phyloP scores from a whole-genome alignment of 768 basidiomycete species.

The Termitomyces sp. region DNA sequence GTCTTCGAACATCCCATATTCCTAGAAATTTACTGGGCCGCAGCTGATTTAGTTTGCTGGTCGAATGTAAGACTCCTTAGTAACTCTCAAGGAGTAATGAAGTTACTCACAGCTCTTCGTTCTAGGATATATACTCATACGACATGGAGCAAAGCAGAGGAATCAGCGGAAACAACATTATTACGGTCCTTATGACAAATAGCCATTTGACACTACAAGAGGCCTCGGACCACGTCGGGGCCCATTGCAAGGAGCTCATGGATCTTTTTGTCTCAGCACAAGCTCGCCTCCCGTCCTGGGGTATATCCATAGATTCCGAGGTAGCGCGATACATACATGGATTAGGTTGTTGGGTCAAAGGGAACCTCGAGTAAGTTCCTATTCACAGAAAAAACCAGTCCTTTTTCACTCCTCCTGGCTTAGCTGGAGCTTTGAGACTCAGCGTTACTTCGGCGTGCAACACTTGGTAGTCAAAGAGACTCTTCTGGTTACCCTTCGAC shows the following conservation, averaged over 20 bases:
- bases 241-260: slow-evolving; percentile 45
- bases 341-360: slow-evolving; percentile 55
- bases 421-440: slow-evolving; percentile 67
- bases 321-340: slow-evolving; percentile 50
- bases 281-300: slow-evolving; percentile 43
- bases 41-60: slow-evolving; percentile 65
- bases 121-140: slow-evolving; percentile 67
- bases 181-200: slow-evolving; percentile 63
- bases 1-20: slow-evolving; percentile 54
- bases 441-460: slow-evolving; percentile 59
- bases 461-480: slow-evolving; percentile 48
- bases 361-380: slow-evolving; percentile 47
- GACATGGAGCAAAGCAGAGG: slow-evolving; percentile 70
- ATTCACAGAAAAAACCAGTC: neutral
- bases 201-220: slow-evolving; percentile 49
- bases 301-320: slow-evolving; percentile 41
- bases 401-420: slow-evolving; percentile 13
- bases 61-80: slow-evolving; percentile 48
- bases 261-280: slow-evolving; percentile 42
- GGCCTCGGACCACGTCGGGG: slow-evolving; percentile 53
- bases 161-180: slow-evolving; percentile 59
- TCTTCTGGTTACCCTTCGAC: slow-evolving; percentile 39
- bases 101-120: neutral
- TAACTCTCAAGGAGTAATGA: neutral
- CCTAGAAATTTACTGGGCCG: slow-evolving; percentile 49